Conservation (phyloP, 192 early-diverging fungal species). For the Coemansia asiatica region DNA sequence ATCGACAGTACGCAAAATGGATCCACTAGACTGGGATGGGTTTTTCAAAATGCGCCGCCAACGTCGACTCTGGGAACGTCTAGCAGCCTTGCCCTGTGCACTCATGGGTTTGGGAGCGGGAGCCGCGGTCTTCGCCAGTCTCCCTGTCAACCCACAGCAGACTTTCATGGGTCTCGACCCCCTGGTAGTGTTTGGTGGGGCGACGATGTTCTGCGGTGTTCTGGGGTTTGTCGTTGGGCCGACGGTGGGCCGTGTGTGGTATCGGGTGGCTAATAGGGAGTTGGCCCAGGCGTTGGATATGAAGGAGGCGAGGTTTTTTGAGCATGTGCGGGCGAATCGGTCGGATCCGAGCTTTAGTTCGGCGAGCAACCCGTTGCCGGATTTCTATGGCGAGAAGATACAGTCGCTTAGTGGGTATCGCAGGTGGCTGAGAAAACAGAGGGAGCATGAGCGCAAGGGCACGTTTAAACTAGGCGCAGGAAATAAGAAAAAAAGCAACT, state of each 20-base stretch:
- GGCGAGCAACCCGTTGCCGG: constrained; percentile 75
- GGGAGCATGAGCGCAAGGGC: constrained; percentile 70
- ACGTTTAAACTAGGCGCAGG: constrained; percentile 61
- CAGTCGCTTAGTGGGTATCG: constrained; percentile 79
- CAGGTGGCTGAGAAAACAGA: constrained; percentile 85
- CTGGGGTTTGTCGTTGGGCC: constrained; percentile 67
- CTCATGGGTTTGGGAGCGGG: constrained; percentile 52
- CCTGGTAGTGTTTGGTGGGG: constrained; percentile 57
- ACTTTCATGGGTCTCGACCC: constrained; percentile 70
- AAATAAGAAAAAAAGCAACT: constrained; percentile 13
- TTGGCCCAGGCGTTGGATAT: constrained; percentile 41
- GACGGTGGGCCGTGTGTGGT: constrained; percentile 61
- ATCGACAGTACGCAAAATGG: no score
- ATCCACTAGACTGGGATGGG: constrained; percentile 60
- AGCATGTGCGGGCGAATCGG: constrained; percentile 64
- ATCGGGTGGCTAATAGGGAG: constrained; percentile 57
- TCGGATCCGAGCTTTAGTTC: constrained; percentile 68
- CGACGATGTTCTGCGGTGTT: constrained; percentile 60
- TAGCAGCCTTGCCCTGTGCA: constrained; percentile 60
- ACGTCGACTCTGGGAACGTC: constrained; percentile 64
- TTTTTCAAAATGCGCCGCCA: constrained; percentile 66
- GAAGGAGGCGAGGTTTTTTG: constrained; percentile 61
- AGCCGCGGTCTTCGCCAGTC: constrained; percentile 58
- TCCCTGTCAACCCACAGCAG: constrained; percentile 63
- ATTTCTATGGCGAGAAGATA: constrained; percentile 93